Conservation (phyloP, 192 early-diverging fungal genomes). For the Haplosporangium gracile region DNA sequence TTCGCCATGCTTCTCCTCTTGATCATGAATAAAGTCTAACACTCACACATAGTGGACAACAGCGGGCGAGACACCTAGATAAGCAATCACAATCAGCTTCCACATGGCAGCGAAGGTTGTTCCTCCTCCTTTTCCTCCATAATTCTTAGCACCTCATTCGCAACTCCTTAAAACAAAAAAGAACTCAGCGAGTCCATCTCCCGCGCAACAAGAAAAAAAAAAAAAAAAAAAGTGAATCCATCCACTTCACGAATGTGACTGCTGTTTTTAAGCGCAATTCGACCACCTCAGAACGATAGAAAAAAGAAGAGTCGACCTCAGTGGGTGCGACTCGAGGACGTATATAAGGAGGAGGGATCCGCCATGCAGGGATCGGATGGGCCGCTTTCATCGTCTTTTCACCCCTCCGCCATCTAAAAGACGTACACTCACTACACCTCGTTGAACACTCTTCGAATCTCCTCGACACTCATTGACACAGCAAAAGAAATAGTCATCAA, state of each 20-base stretch:
- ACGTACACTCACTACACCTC: constrained; percentile 14
- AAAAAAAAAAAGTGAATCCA: no score
- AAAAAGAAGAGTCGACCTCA: background rate
- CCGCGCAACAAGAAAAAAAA: background rate
- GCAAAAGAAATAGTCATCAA: no score
- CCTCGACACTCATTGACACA: background rate
- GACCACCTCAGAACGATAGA: background rate
- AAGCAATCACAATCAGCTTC: background rate
- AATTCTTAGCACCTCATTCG: background rate
- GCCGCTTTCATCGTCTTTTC: constrained; percentile 60
- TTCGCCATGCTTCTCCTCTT: background rate
- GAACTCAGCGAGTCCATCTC: background rate
- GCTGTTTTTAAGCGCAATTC: background rate
- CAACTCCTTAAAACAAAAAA: background rate
- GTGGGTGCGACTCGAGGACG: background rate
- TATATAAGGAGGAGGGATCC: constrained; percentile 14
- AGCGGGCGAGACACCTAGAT: no score
- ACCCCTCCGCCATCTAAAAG: constrained; percentile 56
- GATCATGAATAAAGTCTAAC: background rate
- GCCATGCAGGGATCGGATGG: constrained; percentile 29
- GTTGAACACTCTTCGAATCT: background rate
- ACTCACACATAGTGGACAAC: no score
- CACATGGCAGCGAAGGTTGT: background rate
- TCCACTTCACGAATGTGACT: background rate
- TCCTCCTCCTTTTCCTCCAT: background rate